A percentile compares a stretch with the other conserved stretches of the same genome.
phyloP scores from a whole-genome alignment of 352 stramenopile species.

The Globisporangium alternatum region DNA sequence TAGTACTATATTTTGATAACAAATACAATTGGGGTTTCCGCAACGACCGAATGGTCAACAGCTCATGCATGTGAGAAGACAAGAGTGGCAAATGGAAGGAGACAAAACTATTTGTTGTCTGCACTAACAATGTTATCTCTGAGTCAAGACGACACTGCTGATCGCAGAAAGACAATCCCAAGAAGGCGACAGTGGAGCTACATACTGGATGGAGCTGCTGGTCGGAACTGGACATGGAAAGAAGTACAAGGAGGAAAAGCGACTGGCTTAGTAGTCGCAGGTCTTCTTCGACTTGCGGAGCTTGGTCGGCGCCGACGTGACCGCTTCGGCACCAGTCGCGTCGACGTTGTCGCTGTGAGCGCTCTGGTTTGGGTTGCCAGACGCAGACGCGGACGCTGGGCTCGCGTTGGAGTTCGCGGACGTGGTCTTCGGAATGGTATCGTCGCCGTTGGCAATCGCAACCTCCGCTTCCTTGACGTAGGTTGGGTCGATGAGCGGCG shows the following conservation, averaged over 20 bases:
- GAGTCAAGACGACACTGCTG: neutral
- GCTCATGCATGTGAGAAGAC: neutral
- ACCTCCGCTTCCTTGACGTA: conserved; percentile 25
- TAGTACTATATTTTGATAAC: conserved; percentile 10
- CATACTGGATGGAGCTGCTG: neutral
- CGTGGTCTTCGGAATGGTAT: conserved; percentile 12
- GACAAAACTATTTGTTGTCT: neutral
- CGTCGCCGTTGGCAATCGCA: conserved; percentile 12
- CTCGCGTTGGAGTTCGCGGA: conserved; percentile 6
- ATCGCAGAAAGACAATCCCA: neutral
- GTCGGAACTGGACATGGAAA: neutral
- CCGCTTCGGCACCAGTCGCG: neutral
- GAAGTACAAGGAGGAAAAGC: neutral
- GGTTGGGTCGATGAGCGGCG: conserved; percentile 25
- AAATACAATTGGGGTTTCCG: conserved; percentile 3
- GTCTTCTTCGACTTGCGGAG: conserved; percentile 11
- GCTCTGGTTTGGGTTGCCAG: neutral
- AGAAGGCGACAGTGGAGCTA: neutral
- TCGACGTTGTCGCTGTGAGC: neutral
- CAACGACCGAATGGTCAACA: neutral
- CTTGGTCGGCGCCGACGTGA: conserved; percentile 11
- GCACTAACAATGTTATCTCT: neutral
- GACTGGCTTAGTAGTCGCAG: conserved; percentile 15
- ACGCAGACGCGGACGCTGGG: neutral
- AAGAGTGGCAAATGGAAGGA: neutral